These are phyloP conservation scores for Saturnispora kantuleensis DNA, from an alignment of 805 yeast species.

Conservation along the genomic window DNA sequence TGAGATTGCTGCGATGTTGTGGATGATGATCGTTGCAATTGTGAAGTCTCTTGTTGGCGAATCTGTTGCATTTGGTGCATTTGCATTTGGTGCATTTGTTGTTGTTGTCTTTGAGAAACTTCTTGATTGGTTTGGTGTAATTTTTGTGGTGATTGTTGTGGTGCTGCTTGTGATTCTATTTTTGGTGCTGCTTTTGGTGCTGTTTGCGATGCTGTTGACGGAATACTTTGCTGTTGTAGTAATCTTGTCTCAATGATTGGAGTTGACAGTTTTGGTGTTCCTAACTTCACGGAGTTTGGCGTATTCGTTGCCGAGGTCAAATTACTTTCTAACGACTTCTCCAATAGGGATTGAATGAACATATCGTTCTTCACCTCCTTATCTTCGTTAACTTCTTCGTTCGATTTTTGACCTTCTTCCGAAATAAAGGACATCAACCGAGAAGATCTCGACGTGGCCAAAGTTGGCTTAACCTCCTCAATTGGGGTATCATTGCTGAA, in stretches of 20 bases:
- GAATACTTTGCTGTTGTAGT: not conserved
- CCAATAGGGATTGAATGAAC: conserved; percentile 39
- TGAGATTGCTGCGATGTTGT: conserved; percentile 4
- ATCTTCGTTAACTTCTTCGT: not conserved
- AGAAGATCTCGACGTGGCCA: conserved; percentile 11
- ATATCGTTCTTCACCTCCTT: conserved; percentile 23
- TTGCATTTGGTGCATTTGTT: conserved; percentile 4
- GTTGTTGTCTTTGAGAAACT: not conserved
- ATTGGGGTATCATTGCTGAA: conserved; percentile 17
- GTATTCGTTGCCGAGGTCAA: not conserved
- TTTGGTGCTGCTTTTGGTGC: conserved; percentile 8
- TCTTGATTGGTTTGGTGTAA: not conserved
- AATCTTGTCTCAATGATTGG: not conserved
- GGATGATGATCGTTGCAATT: conserved; percentile 6
- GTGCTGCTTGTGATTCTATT: conserved; percentile 6
- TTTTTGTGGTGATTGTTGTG: conserved; percentile 1
- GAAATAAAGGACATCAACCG: conserved; percentile 15
- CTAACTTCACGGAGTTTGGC: not conserved
- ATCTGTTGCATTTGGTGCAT: conserved; percentile 4
- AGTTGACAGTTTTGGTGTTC: not conserved
- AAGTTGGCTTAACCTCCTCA: conserved; percentile 27
- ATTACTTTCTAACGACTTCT: conserved; percentile 20
- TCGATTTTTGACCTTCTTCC: conserved; percentile 1
- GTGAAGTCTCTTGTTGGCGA: conserved; percentile 3
- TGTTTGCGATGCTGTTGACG: conserved; percentile 15